phyloP scores from a whole-genome alignment of 2,329 filamentous ascomycete genomes.

The Aspergillus carbonarius region DNA sequence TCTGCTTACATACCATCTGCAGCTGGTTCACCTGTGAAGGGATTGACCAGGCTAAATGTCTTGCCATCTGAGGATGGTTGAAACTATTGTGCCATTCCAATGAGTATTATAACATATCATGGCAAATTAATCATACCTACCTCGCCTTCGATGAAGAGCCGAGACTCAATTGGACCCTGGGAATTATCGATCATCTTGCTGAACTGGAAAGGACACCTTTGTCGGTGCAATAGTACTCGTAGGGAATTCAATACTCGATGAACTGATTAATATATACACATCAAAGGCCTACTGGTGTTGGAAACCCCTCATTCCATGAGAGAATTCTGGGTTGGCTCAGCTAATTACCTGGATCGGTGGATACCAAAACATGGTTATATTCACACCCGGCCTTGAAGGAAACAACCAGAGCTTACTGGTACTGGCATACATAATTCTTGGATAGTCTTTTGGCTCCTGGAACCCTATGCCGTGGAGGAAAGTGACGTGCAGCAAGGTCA shows the following conservation, averaged over 20 bases:
- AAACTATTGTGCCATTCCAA: conserved; percentile 18
- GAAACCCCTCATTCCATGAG: neutral
- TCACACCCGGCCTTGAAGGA: neutral
- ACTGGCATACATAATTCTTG: neutral
- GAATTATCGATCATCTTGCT: neutral
- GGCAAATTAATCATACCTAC: conserved; percentile 13
- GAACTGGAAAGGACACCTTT: neutral
- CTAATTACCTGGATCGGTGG: neutral
- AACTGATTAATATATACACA: neutral
- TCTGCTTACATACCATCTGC: conserved; percentile 24
- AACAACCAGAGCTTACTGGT: neutral
- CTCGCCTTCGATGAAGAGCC: conserved; percentile 36
- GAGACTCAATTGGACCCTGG: conserved; percentile 27
- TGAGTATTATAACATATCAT: neutral
- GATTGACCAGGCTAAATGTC: conserved; percentile 32
- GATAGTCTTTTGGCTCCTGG: neutral
- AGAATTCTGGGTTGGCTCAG: neutral
- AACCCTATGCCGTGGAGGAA: neutral
- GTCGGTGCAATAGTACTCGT: neutral
- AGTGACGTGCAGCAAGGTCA: neutral
- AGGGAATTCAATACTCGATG: neutral
- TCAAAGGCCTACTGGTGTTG: neutral
- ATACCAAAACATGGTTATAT: neutral
- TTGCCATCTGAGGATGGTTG: conserved; percentile 27
- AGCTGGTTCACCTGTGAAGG: conserved; percentile 29